Percentiles rank a stretch among this genome's conserved stretches.
Conservation (phyloP, 257 asterid species). For the Solanum lycopersicoides region DNA sequence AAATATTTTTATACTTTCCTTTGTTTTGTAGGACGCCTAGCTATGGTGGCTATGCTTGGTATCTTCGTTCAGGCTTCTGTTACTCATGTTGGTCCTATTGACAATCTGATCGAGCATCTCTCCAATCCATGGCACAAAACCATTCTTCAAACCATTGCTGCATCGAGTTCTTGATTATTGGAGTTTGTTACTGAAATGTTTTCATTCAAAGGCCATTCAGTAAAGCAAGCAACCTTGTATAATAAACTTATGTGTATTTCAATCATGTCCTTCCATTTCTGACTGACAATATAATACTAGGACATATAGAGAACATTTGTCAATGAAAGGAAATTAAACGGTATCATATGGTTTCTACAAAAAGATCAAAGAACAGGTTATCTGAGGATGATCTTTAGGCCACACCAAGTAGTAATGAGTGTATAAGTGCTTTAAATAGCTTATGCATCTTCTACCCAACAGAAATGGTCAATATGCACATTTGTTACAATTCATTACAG, state of each 20-base stretch:
- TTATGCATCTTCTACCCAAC: neutral
- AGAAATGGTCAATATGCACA: neutral
- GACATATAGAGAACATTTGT: neutral
- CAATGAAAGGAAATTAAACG: neutral
- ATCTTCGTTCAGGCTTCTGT: slow-evolving; percentile 77
- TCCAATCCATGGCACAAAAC: slow-evolving; percentile 86
- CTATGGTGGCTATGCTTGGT: slow-evolving; percentile 89
- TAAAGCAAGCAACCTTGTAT: neutral
- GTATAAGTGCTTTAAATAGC: neutral
- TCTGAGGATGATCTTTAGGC: neutral
- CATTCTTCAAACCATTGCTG: slow-evolving; percentile 47
- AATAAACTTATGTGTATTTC: neutral
- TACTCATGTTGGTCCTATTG: slow-evolving; percentile 81
- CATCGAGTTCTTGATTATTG: slow-evolving; percentile 23
- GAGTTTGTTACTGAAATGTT: neutral
- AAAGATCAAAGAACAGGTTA: neutral
- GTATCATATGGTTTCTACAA: neutral
- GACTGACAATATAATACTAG: neutral
- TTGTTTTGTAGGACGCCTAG: slow-evolving; percentile 49
- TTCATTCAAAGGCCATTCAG: neutral
- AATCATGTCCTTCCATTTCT: neutral
- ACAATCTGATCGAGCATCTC: slow-evolving; percentile 62
- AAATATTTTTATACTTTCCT: neutral
- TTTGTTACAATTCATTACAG: neutral
- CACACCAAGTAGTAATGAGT: neutral